A percentile compares a stretch with the other conserved stretches of the same genome.
These are phyloP conservation scores for Paracamarosporium sp. DNA, from an alignment of 2,329 filamentous ascomycete genomes.

Conservation along the genomic window DNA sequence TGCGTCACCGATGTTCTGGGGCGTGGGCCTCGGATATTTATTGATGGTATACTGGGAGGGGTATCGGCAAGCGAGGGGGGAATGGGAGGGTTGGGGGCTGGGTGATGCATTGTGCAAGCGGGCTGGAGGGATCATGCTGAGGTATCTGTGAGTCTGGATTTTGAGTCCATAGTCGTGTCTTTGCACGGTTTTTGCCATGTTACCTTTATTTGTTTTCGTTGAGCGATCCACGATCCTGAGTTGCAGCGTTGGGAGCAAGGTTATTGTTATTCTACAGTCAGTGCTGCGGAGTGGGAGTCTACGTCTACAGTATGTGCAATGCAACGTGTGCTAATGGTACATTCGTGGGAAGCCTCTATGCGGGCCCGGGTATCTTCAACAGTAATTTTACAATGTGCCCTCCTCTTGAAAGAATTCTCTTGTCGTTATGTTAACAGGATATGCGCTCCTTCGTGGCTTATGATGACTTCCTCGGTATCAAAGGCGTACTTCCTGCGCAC, in stretches of 20 bases:
- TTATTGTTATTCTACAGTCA: constrained; percentile 2
- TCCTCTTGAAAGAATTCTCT: neutral
- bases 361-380: constrained; percentile 26
- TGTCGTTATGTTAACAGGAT: constrained; percentile 65
- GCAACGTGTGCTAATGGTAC: constrained; percentile 3
- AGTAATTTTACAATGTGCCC: constrained; percentile 6
- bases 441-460: constrained; percentile 70
- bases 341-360: constrained; percentile 8
- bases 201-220: neutral
- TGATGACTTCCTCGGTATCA: constrained; percentile 61
- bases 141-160: neutral
- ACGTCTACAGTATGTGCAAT: constrained; percentile 10
- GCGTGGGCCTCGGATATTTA: neutral
- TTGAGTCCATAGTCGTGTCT: neutral
- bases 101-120: neutral
- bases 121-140: neutral
- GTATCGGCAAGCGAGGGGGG: constrained; percentile 2
- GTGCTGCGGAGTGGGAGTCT: neutral
- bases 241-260: neutral
- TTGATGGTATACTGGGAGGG: constrained; percentile 3
- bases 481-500: constrained; percentile 75
- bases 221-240: neutral
- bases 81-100: neutral
- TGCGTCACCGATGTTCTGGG: neutral
- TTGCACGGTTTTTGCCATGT: neutral